Evolutionary conservation across 331 rosid species (phyloP).

Genomic region (Cydonia oblonga): DNA sequence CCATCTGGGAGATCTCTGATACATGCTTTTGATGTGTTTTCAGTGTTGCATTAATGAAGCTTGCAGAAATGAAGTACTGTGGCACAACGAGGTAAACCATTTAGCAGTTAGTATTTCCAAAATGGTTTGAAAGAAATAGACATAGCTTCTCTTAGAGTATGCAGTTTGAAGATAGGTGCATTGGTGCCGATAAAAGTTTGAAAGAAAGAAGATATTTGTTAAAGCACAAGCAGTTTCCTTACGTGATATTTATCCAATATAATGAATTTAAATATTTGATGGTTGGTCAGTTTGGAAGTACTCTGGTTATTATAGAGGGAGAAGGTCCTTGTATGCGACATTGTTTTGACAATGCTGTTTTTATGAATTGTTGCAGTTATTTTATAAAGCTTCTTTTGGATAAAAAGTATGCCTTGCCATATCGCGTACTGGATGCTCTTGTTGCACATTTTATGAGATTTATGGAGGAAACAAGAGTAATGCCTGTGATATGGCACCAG

Average conservation of each 20-base stretch:
- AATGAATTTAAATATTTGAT: not conserved
- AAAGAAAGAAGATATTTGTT: not conserved
- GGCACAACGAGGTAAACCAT: too few relatives aligned
- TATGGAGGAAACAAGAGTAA: slow-evolving; percentile 38
- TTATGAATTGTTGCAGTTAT: slow-evolving; percentile 47
- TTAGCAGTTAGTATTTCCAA: too few relatives aligned
- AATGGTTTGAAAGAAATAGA: too few relatives aligned
- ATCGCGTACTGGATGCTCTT: slow-evolving; percentile 58
- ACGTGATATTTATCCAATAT: not conserved
- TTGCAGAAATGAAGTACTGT: too few relatives aligned
- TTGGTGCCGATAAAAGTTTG: not conserved
- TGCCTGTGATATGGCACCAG: slow-evolving; percentile 96
- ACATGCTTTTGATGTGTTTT: slow-evolving; percentile 18
- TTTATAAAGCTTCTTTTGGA: slow-evolving; percentile 87
- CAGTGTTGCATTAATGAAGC: slow-evolving; percentile 67
- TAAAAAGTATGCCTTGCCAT: slow-evolving; percentile 79
- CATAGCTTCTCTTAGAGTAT: not conserved
- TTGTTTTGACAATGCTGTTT: slow-evolving; percentile 3
- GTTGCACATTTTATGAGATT: slow-evolving; percentile 70
- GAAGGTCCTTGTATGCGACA: not conserved
- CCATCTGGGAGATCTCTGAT: slow-evolving; percentile 4
- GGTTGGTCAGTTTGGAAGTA: not conserved
- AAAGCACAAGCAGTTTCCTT: not conserved
- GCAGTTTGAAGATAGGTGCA: not conserved
- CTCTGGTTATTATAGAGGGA: not conserved